A percentile compares a stretch with the other conserved stretches of the same genome.
These are phyloP conservation scores for Arthrinium phaeospermum DNA, from an alignment of 2,329 filamentous ascomycete genomes.

Conservation along the genomic window DNA sequence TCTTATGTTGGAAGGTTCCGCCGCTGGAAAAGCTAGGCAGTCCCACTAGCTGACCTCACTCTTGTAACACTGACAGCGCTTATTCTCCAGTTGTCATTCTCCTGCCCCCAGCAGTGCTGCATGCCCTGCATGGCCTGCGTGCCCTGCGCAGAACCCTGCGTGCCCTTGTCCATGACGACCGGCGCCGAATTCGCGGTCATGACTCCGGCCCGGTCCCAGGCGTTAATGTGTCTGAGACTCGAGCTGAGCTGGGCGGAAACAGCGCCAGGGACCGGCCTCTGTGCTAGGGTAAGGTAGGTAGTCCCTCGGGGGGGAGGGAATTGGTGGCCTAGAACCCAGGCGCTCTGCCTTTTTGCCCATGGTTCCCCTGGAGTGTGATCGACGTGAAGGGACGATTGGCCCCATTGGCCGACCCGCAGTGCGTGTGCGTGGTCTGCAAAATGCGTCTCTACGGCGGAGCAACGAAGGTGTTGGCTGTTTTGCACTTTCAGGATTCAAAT, in stretches of 20 bases:
- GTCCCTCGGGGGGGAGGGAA: background rate
- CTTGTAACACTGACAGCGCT: slow-evolving; percentile 11
- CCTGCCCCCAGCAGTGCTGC: background rate
- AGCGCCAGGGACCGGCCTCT: background rate
- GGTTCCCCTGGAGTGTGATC: slow-evolving; percentile 16
- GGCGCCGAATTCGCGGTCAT: background rate
- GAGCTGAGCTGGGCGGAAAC: background rate
- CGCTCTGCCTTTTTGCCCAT: background rate
- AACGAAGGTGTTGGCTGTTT: slow-evolving; percentile 1
- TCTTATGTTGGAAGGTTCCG: slow-evolving; percentile 8
- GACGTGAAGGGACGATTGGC: background rate
- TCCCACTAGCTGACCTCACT: background rate
- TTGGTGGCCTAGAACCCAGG: background rate
- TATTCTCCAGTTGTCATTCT: background rate
- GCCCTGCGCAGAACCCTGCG: too few species aligned
- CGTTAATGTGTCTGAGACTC: background rate
- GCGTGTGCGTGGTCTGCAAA: slow-evolving; percentile 9
- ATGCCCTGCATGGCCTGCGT: too few species aligned
- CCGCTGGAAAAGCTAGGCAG: background rate
- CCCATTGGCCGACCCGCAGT: slow-evolving; percentile 12
- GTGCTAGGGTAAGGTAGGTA: background rate
- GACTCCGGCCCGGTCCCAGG: slow-evolving; percentile 9
- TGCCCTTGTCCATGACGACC: background rate
- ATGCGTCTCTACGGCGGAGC: slow-evolving; percentile 1
- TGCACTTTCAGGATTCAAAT: slow-evolving; percentile 6